Percentiles rank a stretch among this genome's conserved stretches.
Conservation (phyloP, 805 yeast species). For the Candida ipomoeae region DNA sequence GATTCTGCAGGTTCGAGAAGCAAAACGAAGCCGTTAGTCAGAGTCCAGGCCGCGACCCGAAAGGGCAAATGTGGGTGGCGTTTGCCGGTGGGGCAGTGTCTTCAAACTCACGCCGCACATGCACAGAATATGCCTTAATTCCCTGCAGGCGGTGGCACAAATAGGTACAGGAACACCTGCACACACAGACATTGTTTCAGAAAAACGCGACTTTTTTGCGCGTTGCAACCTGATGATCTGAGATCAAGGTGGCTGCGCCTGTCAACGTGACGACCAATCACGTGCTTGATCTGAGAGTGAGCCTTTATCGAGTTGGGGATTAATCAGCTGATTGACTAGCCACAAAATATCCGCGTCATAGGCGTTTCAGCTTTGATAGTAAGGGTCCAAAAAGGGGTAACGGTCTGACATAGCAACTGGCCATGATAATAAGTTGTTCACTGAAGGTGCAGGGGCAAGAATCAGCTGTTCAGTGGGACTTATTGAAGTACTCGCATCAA, state of each 20-base stretch:
- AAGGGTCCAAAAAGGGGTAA: too few relatives aligned
- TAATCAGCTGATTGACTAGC: too few relatives aligned
- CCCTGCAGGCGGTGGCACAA: background rate
- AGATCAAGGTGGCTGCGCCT: too few relatives aligned
- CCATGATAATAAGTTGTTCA: too few relatives aligned
- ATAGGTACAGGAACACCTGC: background rate
- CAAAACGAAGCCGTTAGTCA: background rate
- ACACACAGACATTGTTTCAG: background rate
- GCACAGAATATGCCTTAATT: conserved; percentile 1
- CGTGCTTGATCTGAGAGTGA: background rate
- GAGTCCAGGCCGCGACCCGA: background rate
- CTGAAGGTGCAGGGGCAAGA: too few relatives aligned
- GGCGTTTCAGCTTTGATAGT: too few relatives aligned
- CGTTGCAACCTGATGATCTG: background rate
- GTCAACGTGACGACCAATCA: background rate
- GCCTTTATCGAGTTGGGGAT: too few relatives aligned
- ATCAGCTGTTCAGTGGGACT: too few relatives aligned
- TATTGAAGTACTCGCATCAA: too few relatives aligned
- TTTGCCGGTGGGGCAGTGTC: background rate
- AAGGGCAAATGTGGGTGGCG: background rate
- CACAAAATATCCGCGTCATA: too few relatives aligned
- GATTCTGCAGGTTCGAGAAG: background rate
- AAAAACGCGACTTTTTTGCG: conserved; percentile 3
- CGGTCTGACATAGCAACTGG: too few relatives aligned
- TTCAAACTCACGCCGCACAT: background rate